phyloP scores from a whole-genome alignment of 176 grass and related monocot genomes.

The Raddia guianensis region DNA sequence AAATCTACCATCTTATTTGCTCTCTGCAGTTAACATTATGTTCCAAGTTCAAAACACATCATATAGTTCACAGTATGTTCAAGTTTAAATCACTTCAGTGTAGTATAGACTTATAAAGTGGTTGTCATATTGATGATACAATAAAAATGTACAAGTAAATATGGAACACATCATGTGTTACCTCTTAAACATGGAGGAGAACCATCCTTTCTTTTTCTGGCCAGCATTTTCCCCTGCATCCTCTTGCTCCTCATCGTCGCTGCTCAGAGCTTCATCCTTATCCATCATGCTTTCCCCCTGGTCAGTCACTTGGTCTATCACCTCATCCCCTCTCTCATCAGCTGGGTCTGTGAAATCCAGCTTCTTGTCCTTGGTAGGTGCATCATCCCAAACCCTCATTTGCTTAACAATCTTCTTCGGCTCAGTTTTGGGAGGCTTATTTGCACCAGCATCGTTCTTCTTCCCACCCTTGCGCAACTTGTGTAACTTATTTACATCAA shows the following conservation, averaged over 20 bases:
- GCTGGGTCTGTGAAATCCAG: conserved; percentile 74
- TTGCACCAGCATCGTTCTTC: conserved; percentile 37
- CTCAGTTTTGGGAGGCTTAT: conserved; percentile 50
- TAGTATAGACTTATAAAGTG: background rate
- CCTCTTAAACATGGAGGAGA: conserved; percentile 79
- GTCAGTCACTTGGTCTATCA: conserved; percentile 29
- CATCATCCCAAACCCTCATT: conserved; percentile 81
- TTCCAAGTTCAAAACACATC: background rate
- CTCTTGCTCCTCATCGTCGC: conserved; percentile 66
- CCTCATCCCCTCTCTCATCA: conserved; percentile 66
- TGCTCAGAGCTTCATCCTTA: conserved; percentile 72
- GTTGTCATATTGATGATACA: too few relatives aligned
- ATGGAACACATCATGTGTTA: too few relatives aligned
- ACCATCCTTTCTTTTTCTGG: conserved; percentile 77
- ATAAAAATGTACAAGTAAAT: too few relatives aligned
- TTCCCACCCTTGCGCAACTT: conserved; percentile 39
- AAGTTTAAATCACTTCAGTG: background rate
- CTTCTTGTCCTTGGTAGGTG: conserved; percentile 45
- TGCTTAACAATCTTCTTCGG: conserved; percentile 57
- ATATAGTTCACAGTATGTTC: too few relatives aligned
- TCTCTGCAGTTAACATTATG: background rate
- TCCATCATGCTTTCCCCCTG: conserved; percentile 93
- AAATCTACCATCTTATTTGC: background rate
- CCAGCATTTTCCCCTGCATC: conserved; percentile 42
- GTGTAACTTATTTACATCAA: conserved; percentile 80